These are phyloP conservation scores for Colletotrichum cordylinicola DNA, from an alignment of 2,329 filamentous ascomycete species.

Conservation along the genomic window DNA sequence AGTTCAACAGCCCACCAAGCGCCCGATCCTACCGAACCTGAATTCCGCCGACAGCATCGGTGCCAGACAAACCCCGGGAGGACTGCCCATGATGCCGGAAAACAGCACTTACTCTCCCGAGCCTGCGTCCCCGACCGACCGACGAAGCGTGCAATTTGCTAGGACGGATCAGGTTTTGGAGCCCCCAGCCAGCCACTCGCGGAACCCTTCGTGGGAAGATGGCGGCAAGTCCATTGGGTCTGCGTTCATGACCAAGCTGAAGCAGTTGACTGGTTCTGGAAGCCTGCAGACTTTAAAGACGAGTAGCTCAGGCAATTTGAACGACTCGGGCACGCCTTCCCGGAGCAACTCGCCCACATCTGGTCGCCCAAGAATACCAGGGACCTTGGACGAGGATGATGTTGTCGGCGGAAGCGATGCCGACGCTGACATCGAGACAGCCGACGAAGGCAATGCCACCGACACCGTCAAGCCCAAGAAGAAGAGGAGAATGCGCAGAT, in stretches of 20 bases:
- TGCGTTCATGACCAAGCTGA: slow-evolving; percentile 80
- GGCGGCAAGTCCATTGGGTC: slow-evolving; percentile 64
- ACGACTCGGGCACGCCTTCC: slow-evolving; percentile 43
- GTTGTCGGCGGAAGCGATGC: slow-evolving; percentile 64
- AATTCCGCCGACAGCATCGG: slow-evolving; percentile 19
- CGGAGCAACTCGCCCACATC: slow-evolving; percentile 54
- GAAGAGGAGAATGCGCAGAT: slow-evolving; percentile 62
- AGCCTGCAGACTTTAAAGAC: slow-evolving; percentile 52
- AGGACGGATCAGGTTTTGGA: slow-evolving; percentile 57
- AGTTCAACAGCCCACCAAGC: neutral
- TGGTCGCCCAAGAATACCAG: slow-evolving; percentile 54
- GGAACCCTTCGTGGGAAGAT: slow-evolving; percentile 72
- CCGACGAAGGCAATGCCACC: slow-evolving; percentile 70
- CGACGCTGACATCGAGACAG: slow-evolving; percentile 83
- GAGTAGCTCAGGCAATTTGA: slow-evolving; percentile 33
- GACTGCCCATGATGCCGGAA: slow-evolving; percentile 24
- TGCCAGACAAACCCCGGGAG: neutral
- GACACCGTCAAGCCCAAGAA: slow-evolving; percentile 60
- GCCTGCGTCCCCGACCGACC: slow-evolving; percentile 42
- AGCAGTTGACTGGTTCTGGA: slow-evolving; percentile 69
- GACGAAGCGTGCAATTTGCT: slow-evolving; percentile 79
- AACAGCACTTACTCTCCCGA: slow-evolving; percentile 25
- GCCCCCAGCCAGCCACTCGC: slow-evolving; percentile 55
- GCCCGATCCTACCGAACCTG: slow-evolving; percentile 1
- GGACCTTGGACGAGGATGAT: slow-evolving; percentile 60